A percentile compares a stretch with the other conserved stretches of the same genome.
phyloP scores from a whole-genome alignment of 1,139 yeast species.

The Candida buenavistaensis region DNA sequence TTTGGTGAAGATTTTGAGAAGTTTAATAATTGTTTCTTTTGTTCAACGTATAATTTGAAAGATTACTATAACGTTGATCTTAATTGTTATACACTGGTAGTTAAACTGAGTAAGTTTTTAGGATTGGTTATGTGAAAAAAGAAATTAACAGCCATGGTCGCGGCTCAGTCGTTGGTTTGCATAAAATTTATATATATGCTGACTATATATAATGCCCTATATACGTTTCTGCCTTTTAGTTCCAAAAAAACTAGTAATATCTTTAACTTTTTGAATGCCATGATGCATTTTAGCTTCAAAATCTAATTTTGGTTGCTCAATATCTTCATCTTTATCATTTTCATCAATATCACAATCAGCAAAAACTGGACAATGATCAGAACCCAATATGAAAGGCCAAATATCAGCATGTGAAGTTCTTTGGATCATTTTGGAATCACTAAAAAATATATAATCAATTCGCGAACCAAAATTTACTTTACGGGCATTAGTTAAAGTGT shows the following conservation, averaged over 20 bases:
- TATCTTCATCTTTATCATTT: constrained; percentile 7
- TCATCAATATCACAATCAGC: constrained; percentile 53
- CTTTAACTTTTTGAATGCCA: constrained; percentile 48
- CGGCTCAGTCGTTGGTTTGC: too few species aligned
- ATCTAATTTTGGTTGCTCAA: constrained; percentile 23
- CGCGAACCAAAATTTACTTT: constrained; percentile 87
- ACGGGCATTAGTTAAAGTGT: constrained; percentile 72
- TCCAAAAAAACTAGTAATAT: constrained; percentile 53
- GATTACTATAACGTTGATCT: constrained; percentile 20
- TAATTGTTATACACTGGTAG: constrained; percentile 24
- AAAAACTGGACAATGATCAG: constrained; percentile 93
- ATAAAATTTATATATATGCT: too few species aligned
- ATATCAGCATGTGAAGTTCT: constrained; percentile 54
- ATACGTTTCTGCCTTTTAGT: constrained; percentile 7
- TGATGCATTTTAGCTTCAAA: constrained; percentile 61
- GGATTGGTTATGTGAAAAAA: constrained; percentile 22
- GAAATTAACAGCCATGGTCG: too few species aligned
- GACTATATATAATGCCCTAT: background rate
- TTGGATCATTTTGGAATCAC: constrained; percentile 11
- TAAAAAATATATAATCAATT: constrained; percentile 62
- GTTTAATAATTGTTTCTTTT: constrained; percentile 30
- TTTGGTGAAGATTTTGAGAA: constrained; percentile 28
- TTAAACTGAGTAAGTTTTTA: constrained; percentile 17
- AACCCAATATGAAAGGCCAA: constrained; percentile 71
- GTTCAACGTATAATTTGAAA: constrained; percentile 30